A percentile compares a stretch with the other conserved stretches of the same genome.
phyloP scores from a whole-genome alignment of 2,329 filamentous ascomycete species.

The Aspergillus ustus region DNA sequence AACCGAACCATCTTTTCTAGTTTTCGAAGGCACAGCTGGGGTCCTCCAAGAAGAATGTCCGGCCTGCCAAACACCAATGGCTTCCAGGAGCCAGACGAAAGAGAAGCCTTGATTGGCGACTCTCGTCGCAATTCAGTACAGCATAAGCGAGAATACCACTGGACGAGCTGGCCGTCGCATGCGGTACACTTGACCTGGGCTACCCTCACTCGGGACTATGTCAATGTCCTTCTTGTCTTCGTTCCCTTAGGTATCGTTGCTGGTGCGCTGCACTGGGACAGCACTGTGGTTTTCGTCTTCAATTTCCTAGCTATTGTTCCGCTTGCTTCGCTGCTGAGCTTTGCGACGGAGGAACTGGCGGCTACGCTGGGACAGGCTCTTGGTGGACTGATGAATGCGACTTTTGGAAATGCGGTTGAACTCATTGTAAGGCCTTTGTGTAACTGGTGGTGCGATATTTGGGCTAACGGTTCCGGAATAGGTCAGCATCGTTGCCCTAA shows the following conservation, averaged over 20 bases:
- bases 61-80: slow-evolving; percentile 34
- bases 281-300: slow-evolving; percentile 63
- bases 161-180: slow-evolving; percentile 46
- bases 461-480: slow-evolving; percentile 40
- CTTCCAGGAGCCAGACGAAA: slow-evolving; percentile 38
- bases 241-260: slow-evolving; percentile 68
- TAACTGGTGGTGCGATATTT: not conserved
- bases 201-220: slow-evolving; percentile 56
- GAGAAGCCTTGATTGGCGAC: slow-evolving; percentile 37
- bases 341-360: slow-evolving; percentile 67
- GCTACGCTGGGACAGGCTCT: slow-evolving; percentile 65
- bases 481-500: slow-evolving; percentile 91
- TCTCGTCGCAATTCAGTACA: slow-evolving; percentile 27
- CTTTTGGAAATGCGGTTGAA: slow-evolving; percentile 69
- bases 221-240: slow-evolving; percentile 66
- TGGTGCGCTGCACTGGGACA: slow-evolving; percentile 63
- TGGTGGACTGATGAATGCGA: slow-evolving; percentile 67
- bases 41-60: slow-evolving; percentile 36
- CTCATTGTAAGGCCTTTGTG: slow-evolving; percentile 69
- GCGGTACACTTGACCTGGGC: slow-evolving; percentile 48
- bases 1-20: slow-evolving; percentile 33
- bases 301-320: slow-evolving; percentile 70
- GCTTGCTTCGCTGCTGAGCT: slow-evolving; percentile 64
- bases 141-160: slow-evolving; percentile 42
- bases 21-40: slow-evolving; percentile 38